A percentile compares a stretch with the other conserved stretches of the same genome.
These are phyloP conservation scores for Diutina ranongensis DNA, from an alignment of 1,139 yeast genomes.

Conservation along the genomic window DNA sequence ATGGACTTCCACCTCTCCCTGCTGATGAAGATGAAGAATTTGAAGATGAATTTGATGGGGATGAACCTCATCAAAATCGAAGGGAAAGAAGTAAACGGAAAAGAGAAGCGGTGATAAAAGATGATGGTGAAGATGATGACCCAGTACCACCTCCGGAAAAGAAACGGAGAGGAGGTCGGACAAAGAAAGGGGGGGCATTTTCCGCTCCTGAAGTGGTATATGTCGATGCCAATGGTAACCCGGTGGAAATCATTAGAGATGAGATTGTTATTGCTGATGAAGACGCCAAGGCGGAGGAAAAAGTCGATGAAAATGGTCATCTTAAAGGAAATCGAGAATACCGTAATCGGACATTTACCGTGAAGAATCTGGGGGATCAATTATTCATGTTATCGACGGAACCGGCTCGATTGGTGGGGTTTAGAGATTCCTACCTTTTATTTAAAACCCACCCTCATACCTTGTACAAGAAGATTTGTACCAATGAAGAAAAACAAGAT, in stretches of 20 bases:
- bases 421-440: constrained; percentile 82
- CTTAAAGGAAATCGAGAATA: constrained; percentile 68
- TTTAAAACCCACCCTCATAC: constrained; percentile 71
- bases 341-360: constrained; percentile 72
- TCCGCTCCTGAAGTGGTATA: constrained; percentile 23
- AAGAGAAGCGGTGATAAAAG: constrained; percentile 10
- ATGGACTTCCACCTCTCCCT: constrained; percentile 4
- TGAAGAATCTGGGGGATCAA: constrained; percentile 60
- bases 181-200: constrained; percentile 10
- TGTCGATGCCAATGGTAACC: constrained; percentile 40
- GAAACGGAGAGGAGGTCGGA: constrained; percentile 10
- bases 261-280: constrained; percentile 66
- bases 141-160: constrained; percentile 7
- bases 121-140: constrained; percentile 10
- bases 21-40: constrained; percentile 14
- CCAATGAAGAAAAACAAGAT: constrained; percentile 72
- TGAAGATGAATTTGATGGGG: constrained; percentile 11
- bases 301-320: constrained; percentile 59
- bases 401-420: constrained; percentile 91
- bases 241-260: constrained; percentile 52
- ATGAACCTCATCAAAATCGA: constrained; percentile 12
- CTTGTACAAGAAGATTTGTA: constrained; percentile 63
- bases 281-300: constrained; percentile 71
- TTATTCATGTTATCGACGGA: constrained; percentile 89
- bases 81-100: constrained; percentile 13